phyloP scores from a whole-genome alignment of 163 green algal genomes.

The Dunaliella salina region DNA sequence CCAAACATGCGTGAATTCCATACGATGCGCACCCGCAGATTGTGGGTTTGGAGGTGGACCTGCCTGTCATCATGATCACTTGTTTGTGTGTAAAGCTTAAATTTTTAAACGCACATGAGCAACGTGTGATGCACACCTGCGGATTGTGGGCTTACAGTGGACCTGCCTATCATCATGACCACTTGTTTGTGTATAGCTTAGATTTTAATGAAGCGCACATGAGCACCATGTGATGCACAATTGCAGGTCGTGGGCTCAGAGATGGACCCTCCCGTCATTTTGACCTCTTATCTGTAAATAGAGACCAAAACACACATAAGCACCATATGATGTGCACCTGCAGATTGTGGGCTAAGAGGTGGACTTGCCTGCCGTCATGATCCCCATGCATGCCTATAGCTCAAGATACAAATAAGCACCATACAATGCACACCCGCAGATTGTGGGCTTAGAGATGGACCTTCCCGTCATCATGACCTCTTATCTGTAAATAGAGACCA shows the following conservation, averaged over 20 bases:
- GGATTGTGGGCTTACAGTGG: no score
- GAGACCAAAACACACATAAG: no score
- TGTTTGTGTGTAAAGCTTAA: no score
- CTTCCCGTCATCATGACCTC: conserved; percentile 98
- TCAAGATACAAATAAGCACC: not conserved
- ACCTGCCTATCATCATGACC: not conserved
- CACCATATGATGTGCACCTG: not conserved
- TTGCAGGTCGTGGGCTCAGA: no score
- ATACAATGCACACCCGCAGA: no score
- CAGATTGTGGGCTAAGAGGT: no score
- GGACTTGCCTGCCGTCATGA: no score
- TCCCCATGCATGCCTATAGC: not conserved
- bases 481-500: no score
- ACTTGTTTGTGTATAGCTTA: not conserved
- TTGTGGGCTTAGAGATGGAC: conserved; percentile 91
- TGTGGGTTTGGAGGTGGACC: conserved; percentile 84
- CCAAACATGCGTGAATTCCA: not conserved
- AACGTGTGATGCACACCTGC: not conserved
- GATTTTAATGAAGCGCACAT: not conserved
- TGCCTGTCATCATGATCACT: conserved; percentile 98
- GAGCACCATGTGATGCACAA: not conserved
- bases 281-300: no score
- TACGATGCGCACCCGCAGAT: no score
- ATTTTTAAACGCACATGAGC: no score
- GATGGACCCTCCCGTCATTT: conserved; percentile 92